phyloP scores from a whole-genome alignment of 257 asterid species.

The Solanum chiquidenum region DNA sequence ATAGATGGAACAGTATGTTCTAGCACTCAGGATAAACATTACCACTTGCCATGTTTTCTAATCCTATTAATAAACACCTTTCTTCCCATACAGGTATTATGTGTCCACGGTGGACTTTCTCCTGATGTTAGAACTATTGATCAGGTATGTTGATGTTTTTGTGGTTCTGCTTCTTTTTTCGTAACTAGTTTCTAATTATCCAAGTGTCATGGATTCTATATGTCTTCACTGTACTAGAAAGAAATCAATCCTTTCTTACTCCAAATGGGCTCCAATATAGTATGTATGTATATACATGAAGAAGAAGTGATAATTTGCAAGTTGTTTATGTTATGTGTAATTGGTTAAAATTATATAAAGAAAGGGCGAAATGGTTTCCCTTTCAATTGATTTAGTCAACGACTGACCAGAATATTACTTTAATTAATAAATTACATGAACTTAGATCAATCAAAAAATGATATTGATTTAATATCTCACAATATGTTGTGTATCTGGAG shows the following conservation, averaged over 20 bases:
- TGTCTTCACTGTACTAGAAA: not conserved
- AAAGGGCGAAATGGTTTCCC: not conserved
- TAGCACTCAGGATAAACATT: not conserved
- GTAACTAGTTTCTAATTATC: not conserved
- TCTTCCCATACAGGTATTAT: slow-evolving; percentile 56
- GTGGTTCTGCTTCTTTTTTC: not conserved
- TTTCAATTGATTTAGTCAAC: not conserved
- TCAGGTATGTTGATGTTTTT: slow-evolving; percentile 45
- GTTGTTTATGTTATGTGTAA: not conserved
- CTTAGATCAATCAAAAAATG: not conserved
- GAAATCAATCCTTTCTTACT: not conserved
- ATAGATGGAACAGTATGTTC: slow-evolving; percentile 84
- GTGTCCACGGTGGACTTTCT: slow-evolving; percentile 98
- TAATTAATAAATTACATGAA: not conserved
- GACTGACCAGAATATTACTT: not conserved
- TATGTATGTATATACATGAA: not conserved
- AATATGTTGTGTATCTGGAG: not conserved
- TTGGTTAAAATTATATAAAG: not conserved
- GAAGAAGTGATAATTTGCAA: not conserved
- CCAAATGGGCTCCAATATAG: not conserved
- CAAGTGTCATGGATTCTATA: not conserved
- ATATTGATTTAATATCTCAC: not conserved
- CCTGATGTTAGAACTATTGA: slow-evolving; percentile 94
- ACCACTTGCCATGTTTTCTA: not conserved
- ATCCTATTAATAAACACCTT: not conserved